Evolutionary conservation across 1,139 yeast genomes (phyloP).

Genomic region (Saccharomyces hybrid): DNA sequence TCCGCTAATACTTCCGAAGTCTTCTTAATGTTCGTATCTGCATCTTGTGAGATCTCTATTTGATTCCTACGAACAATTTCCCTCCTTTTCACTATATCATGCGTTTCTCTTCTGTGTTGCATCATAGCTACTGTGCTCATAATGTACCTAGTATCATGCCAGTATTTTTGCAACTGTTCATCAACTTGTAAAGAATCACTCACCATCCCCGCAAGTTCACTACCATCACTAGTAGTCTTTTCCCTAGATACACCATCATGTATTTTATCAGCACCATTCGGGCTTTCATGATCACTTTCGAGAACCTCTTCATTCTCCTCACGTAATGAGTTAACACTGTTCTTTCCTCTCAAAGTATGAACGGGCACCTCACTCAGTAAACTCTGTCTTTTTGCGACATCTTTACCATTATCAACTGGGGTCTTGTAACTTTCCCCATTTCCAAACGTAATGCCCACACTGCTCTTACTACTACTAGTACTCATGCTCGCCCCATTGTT

Average conservation of each 20-base stretch:
- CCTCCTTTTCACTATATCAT: conserved; percentile 19
- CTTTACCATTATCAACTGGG: conserved; percentile 1
- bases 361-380: conserved; percentile 10
- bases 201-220: background rate
- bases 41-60: conserved; percentile 12
- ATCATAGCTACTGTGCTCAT: conserved; percentile 20
- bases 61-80: conserved; percentile 16
- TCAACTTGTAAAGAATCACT: conserved; percentile 11
- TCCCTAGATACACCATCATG: background rate
- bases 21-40: conserved; percentile 13
- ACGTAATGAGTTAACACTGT: background rate
- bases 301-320: conserved; percentile 1
- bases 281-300: background rate
- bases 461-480: background rate
- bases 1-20: conserved; percentile 16
- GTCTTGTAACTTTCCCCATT: background rate
- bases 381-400: background rate
- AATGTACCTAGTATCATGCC: conserved; percentile 22
- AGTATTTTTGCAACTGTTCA: conserved; percentile 20
- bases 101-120: conserved; percentile 24
- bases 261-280: background rate
- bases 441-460: background rate
- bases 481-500: background rate
- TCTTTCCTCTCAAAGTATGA: conserved; percentile 3
- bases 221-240: background rate